Evolutionary conservation across 495 filamentous ascomycete genomes (phyloP), one percentile per base, ranked within the genome.

Genomic region (Chaetomium cochliodes): DNA sequence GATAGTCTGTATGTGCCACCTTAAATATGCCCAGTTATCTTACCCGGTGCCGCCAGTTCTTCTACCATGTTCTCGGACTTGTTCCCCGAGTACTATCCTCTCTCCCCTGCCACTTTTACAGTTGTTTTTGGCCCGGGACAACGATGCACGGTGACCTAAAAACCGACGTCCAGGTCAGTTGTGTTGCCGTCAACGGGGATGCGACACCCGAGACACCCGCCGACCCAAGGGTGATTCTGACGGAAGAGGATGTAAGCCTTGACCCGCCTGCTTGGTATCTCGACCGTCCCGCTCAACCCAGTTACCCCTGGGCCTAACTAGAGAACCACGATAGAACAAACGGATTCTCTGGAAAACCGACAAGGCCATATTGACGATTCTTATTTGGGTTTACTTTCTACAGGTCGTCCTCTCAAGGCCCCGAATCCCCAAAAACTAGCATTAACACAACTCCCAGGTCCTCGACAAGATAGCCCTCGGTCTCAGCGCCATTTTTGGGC

Each of bases 391-490:
- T 12, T 88, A 88, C 66, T 87, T 89, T 65, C 69, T 83, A 16
- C 80, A 82, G 72, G 77, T 79, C n/a, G 52, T 55, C 46, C 39
- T 49, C 22, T 18, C 41, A 44, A 44, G 47, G 8, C 5, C 47
- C 4, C 15, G 15, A 49, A 30, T 30, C 2, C 22, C n/a, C 33
- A 8, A 13, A 44, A 28, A 56, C 39, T 41, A 41, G 39, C 39
- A 41, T 15, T 41, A 5, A 58, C 47, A 47, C 41, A 8, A 37
- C 5, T 51, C 66, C 77, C 78, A 86, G 72, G 87, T 88, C 58
- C 78, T 89, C 5, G 86, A 90, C 77, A 90, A 88, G 71, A 75
- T 82, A 41, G 83, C 87, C 3, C 81, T 89, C 0, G 86, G 86
- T 26, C 86, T 86, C 67, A 85, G 83, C 58, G 85, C 85, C 30